These are phyloP conservation scores for Hericium rajendrae DNA, from an alignment of 768 basidiomycete genomes.

Conservation along the genomic window DNA sequence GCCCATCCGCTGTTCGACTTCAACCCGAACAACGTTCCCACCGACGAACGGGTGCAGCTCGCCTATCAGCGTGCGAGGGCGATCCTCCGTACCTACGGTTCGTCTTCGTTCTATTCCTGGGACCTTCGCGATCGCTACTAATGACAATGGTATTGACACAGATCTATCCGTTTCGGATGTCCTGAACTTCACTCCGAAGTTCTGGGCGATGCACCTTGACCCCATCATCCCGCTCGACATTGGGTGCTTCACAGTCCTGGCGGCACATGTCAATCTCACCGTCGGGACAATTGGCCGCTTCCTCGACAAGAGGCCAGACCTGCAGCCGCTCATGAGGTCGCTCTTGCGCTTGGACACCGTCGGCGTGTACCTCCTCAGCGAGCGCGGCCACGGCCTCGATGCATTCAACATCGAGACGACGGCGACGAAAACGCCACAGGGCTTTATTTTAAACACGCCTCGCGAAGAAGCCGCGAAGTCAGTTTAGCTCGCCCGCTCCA, in stretches of 20 bases:
- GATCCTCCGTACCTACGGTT: too few species aligned
- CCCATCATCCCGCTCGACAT: constrained; percentile 41
- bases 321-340: constrained; percentile 37
- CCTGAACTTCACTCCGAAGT: constrained; percentile 36
- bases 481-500: constrained; percentile 10
- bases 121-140: too few species aligned
- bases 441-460: constrained; percentile 47
- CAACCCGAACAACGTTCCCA: neutral
- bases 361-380: constrained; percentile 16
- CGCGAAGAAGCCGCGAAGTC: constrained; percentile 52
- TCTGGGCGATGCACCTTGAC: constrained; percentile 46
- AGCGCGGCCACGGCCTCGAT: constrained; percentile 52
- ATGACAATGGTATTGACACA: constrained; percentile 4
- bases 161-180: constrained; percentile 38
- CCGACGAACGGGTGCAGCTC: neutral
- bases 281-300: constrained; percentile 47
- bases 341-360: constrained; percentile 45
- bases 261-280: constrained; percentile 40
- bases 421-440: constrained; percentile 38
- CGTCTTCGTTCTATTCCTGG: too few species aligned
- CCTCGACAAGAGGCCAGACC: constrained; percentile 37
- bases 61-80: constrained; percentile 3
- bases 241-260: constrained; percentile 44
- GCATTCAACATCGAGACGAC: constrained; percentile 55
- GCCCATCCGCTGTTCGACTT: constrained; percentile 2